Evolutionary conservation across 208 protist genomes (phyloP), one percentile per base, ranked within the genome.

Genomic region (Strigomonas culicis): DNA sequence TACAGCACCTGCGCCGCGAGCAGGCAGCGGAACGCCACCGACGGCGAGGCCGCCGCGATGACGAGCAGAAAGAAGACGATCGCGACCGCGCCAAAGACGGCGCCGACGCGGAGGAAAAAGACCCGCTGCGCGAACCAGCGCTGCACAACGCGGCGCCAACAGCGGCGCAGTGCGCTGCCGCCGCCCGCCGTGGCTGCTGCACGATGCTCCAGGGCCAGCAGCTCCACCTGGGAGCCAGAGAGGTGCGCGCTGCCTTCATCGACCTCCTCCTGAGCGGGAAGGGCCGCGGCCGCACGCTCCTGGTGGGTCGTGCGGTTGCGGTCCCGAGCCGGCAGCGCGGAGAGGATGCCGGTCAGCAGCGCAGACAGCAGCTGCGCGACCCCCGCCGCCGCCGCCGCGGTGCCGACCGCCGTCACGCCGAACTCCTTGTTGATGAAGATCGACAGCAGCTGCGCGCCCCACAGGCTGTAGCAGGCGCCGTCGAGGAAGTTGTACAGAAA

Each of bases 401-500:
- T 53, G n/a, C 80, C 77, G 24, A 87, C 78, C 1, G 49, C 27
- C 0, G n/a, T 63, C 46, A 72, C 62, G 24, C 74, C 74, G 3
- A 49, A 21, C 10, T 21, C 43, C 8, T 61, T 41, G 19, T 70
- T 51, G 17, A 89, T 46, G n/a, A 82, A 61, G 4, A 86, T 47
- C 10, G 74, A 77, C n/a, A 85, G 68, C 24, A 80, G 67, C 47
- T 80, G 76, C 25, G 73, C 57, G 4, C 62, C 65, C 79, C 82
- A 89, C 50, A 84, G 28, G 31, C 75, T 80, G 58, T 72, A 82
- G 55, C 46, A 76, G 2, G 74, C 68, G 1, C 82, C 82, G 56
- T 86, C 74, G 36, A 78, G 28, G 59, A 86, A 81, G 60, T 62
- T 72, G 60, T 76, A 89, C 7, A 67, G 25, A 7, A 89, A 34